Evolutionary conservation across 352 stramenopile species (phyloP).

Genomic region (Thalassiosira livingstoniorum): DNA sequence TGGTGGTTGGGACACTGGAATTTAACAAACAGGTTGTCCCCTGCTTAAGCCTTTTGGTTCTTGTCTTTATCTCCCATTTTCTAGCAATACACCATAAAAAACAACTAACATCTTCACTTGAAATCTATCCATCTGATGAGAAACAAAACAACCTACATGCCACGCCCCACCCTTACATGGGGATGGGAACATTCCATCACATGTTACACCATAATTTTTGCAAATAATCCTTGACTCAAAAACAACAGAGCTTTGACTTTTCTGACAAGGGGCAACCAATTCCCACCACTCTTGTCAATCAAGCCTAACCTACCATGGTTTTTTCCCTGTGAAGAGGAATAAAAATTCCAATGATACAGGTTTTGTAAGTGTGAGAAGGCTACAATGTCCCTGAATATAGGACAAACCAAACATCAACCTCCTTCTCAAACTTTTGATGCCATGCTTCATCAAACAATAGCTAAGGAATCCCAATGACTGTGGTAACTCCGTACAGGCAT

Average conservation of each 20-base stretch:
- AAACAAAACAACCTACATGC: background rate
- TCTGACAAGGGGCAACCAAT: background rate
- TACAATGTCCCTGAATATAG: background rate
- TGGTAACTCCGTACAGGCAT: background rate
- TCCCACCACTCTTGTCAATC: background rate
- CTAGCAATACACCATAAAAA: background rate
- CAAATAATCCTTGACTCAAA: background rate
- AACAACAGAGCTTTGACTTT: background rate
- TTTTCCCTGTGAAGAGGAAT: background rate
- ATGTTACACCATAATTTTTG: too few relatives aligned
- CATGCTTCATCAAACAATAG: background rate
- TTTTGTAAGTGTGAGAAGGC: background rate
- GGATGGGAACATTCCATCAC: too few relatives aligned
- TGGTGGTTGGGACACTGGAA: background rate
- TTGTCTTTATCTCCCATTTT: background rate
- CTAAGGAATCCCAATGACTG: background rate
- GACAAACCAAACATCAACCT: too few relatives aligned
- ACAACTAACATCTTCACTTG: background rate
- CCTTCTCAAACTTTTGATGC: too few relatives aligned
- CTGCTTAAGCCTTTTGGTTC: background rate
- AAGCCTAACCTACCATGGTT: background rate
- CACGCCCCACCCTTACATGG: too few relatives aligned
- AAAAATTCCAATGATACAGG: background rate
- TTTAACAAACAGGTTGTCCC: background rate
- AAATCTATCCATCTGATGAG: background rate